Conservation (phyloP, 192 early-diverging fungal species). For the Umbelopsis vinacea region DNA sequence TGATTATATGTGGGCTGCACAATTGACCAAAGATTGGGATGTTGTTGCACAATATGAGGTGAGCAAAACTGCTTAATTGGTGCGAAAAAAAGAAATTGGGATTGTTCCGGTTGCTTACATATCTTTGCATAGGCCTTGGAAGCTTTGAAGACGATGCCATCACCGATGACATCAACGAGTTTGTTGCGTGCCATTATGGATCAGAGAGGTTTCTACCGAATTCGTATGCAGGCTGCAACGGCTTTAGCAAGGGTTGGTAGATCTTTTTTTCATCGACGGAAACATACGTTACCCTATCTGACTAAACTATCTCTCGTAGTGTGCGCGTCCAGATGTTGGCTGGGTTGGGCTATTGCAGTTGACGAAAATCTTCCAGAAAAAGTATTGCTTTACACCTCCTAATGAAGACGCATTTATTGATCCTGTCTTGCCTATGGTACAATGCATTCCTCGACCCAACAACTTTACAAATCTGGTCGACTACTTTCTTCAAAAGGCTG, state of each 20-base stretch:
- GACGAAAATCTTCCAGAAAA: constrained; percentile 71
- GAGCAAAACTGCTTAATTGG: background rate
- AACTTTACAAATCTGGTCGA: constrained; percentile 86
- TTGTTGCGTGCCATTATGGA: constrained; percentile 80
- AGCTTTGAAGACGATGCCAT: constrained; percentile 65
- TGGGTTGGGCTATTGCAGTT: constrained; percentile 77
- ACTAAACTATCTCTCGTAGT: constrained; percentile 28
- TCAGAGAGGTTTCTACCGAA: constrained; percentile 80
- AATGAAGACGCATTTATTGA: constrained; percentile 33
- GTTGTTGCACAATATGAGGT: constrained; percentile 91
- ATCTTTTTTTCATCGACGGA: background rate
- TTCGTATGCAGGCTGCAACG: constrained; percentile 80
- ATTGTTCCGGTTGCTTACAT: constrained; percentile 11
- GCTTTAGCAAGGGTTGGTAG: constrained; percentile 61
- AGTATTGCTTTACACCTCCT: constrained; percentile 65
- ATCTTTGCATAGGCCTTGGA: constrained; percentile 56
- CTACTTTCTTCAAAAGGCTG: constrained; percentile 91
- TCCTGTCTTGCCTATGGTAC: constrained; percentile 45
- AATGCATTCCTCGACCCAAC: constrained; percentile 80
- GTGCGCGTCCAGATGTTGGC: constrained; percentile 58
- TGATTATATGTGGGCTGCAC: constrained; percentile 95
- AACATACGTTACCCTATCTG: background rate
- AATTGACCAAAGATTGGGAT: constrained; percentile 88
- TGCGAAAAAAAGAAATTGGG: background rate
- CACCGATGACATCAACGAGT: constrained; percentile 70